Percentiles rank a stretch among this genome's conserved stretches.
Conservation (phyloP, 306 rosid genomes). For the Parietaria judaica region DNA sequence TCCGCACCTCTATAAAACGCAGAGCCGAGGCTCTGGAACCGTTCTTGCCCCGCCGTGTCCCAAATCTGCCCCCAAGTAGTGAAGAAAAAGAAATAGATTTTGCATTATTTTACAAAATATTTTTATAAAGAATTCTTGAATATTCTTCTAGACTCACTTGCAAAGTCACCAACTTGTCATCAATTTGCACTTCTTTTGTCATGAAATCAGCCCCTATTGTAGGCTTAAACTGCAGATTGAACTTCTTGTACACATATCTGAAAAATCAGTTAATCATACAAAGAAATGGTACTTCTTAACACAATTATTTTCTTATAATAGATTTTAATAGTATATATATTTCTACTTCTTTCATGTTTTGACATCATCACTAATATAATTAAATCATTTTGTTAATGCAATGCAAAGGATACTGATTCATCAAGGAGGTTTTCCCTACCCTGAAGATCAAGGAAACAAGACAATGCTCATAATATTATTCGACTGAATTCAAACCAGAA, state of each 20-base stretch:
- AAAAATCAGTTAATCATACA: conserved; percentile 34
- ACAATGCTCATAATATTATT: background rate
- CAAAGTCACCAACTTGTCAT: conserved; percentile 66
- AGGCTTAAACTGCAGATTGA: conserved; percentile 65
- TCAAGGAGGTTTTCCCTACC: conserved; percentile 85
- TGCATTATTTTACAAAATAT: too few relatives aligned
- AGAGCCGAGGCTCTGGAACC: conserved; percentile 77
- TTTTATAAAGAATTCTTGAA: too few relatives aligned
- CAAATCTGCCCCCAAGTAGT: conserved; percentile 50
- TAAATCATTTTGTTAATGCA: background rate
- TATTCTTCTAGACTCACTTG: conserved; percentile 36
- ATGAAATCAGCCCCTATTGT: conserved; percentile 97
- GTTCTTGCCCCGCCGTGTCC: conserved; percentile 98
- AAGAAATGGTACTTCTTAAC: conserved; percentile 6
- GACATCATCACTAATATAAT: too few relatives aligned
- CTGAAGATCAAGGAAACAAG: conserved; percentile 37
- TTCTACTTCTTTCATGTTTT: background rate
- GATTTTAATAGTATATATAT: background rate
- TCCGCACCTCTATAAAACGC: conserved; percentile 92
- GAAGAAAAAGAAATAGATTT: background rate
- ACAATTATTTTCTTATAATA: background rate
- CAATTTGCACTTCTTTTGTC: conserved; percentile 77
- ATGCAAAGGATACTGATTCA: conserved; percentile 78
- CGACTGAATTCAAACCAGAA: background rate
- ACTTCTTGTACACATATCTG: conserved; percentile 73